Base-by-base conservation (phyloP, 2,329 filamentous ascomycete species). In the Diaporthe velutina region DNA sequence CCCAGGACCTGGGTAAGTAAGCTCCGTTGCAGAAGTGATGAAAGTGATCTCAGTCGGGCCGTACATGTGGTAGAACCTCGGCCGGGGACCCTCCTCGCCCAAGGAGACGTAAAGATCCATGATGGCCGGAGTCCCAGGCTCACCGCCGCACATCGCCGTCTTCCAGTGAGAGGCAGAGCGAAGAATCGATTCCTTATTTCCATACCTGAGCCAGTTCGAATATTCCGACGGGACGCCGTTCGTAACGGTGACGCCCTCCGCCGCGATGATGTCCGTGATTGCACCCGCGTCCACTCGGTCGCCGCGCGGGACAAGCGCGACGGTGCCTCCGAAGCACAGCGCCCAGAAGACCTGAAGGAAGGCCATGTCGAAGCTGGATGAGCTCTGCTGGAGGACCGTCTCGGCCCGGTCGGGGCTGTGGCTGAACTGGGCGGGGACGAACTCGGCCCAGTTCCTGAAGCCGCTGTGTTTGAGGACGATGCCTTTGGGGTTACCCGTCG, bases 291-390 rank as follows among this genome's bases (percentile, higher is more conserved):
- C 84, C n/a, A 79, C 80, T 1, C 84, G 81, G 3, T 58, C 25
- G 0, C 60, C 33, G 2, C 68, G 13, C 2, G 80, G 76, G 0
- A 78, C 81, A 3, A 86, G 73, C 22, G 79, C 68, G 6, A 85
- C 25, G 0, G 68, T 79, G 1, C 81, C 82, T 0, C 82, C 83
- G 12, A 73, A 75, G 9, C 68, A 72, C 6, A 85, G 77, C 0
- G 79, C 80, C 19, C 73, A 73, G 70, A 82, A 78, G 48, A 79
- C 79, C 64, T 84, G 80, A 1, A 50, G 71, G 7, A 82, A 54
- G 0, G 83, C 84, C 73, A 86, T 77, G 71, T 88, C 86, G 76
- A 88, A 88, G 22, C 79, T 80, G 25, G 78, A 81, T 0, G 85
- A 79, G 67, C 77, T 81, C 72, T 84, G 82, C 60, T 84, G 82